phyloP scores from a whole-genome alignment of 345 rosid species.

The Rhodomyrtus tomentosa region DNA sequence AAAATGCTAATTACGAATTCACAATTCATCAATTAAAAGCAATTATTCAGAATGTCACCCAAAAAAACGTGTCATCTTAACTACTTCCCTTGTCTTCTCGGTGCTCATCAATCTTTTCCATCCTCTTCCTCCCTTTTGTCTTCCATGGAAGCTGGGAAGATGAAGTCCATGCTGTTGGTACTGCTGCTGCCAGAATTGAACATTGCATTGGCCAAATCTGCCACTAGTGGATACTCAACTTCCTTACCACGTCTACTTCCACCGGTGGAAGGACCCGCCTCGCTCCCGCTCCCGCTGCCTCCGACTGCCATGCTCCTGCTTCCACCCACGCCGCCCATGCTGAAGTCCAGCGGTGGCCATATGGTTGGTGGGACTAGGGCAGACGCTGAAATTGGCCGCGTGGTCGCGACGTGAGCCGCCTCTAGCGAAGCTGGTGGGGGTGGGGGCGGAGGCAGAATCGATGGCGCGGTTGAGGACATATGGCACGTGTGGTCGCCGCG shows the following conservation, averaged over 20 bases:
- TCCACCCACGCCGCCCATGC: conserved; percentile 4
- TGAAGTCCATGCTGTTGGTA: conserved; percentile 41
- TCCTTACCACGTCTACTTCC: conserved; percentile 7
- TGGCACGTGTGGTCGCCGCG: conserved; percentile 66
- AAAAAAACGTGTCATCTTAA: not conserved
- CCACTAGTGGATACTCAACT: conserved; percentile 17
- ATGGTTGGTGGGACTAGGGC: not conserved
- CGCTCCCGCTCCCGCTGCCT: not conserved
- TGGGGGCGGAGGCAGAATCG: conserved; percentile 1
- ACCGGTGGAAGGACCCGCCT: conserved; percentile 18
- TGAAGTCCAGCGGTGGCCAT: conserved; percentile 24
- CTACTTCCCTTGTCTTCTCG: not conserved
- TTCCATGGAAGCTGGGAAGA: conserved; percentile 22
- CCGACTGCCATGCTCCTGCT: not conserved
- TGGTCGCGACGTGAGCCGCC: not conserved
- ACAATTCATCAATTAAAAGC: not conserved
- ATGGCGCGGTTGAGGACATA: conserved; percentile 47
- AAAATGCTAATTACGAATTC: not conserved
- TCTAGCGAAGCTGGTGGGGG: not conserved
- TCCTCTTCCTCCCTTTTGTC: conserved; percentile 13
- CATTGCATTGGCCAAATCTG: conserved; percentile 50
- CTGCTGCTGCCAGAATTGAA: conserved; percentile 54
- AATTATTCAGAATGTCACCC: not conserved
- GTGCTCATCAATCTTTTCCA: conserved; percentile 12
- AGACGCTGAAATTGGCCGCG: not conserved